phyloP scores from a whole-genome alignment of 1,284 basidiomycete genomes.

The Microbotryum saponariae region DNA sequence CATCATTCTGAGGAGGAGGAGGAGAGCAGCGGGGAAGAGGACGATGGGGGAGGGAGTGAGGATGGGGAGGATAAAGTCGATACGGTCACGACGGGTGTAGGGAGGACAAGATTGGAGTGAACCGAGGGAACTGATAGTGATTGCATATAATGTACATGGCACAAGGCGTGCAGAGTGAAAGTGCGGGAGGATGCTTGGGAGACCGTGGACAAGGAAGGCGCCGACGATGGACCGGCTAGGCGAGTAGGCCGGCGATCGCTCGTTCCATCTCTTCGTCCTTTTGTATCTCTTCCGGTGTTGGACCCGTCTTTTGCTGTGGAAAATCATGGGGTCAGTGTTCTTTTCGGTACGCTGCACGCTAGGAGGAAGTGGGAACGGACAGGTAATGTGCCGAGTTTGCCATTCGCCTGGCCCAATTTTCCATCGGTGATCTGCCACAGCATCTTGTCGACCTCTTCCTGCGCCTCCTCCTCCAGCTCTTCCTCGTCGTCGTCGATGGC shows the following conservation, averaged over 20 bases:
- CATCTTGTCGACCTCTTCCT: constrained; percentile 94
- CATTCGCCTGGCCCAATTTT: constrained; percentile 74
- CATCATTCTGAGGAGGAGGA: constrained; percentile 30
- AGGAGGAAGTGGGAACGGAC: constrained; percentile 50
- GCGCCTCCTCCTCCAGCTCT: constrained; percentile 91
- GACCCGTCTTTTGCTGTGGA: constrained; percentile 12
- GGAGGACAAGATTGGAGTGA: neutral
- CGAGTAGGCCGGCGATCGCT: constrained; percentile 24
- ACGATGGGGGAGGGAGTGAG: constrained; percentile 40
- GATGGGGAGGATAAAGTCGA: constrained; percentile 50
- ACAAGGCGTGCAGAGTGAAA: neutral
- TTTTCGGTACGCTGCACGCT: neutral
- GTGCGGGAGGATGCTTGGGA: neutral
- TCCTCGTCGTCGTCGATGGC: constrained; percentile 61
- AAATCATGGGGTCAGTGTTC: neutral
- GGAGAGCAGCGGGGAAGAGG: constrained; percentile 38
- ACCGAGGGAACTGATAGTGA: neutral
- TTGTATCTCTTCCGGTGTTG: constrained; percentile 29
- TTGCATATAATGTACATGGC: neutral
- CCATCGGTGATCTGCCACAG: constrained; percentile 92
- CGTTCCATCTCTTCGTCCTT: constrained; percentile 34
- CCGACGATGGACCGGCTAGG: neutral
- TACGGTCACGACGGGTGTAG: constrained; percentile 1
- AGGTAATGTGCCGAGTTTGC: constrained; percentile 65
- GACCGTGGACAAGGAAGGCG: neutral